These are phyloP conservation scores for Peniophora sp. DNA, from an alignment of 1,284 basidiomycete genomes.

Conservation along the genomic window DNA sequence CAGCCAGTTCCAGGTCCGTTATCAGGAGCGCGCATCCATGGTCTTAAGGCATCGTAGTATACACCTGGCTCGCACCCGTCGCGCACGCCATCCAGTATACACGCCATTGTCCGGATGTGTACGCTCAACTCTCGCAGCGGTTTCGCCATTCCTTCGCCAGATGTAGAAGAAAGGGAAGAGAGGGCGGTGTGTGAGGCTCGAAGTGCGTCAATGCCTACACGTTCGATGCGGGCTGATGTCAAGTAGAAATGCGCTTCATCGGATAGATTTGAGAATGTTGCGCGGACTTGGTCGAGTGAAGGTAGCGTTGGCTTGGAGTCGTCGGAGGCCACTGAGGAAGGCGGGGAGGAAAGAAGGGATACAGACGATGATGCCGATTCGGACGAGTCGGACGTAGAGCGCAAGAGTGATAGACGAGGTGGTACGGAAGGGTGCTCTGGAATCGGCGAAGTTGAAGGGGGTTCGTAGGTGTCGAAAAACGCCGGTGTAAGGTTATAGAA, in stretches of 20 bases:
- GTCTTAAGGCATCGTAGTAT: conserved; percentile 6
- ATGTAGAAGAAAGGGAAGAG: conserved; percentile 34
- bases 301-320: not conserved
- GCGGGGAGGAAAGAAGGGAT: too few relatives aligned
- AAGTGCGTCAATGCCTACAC: conserved; percentile 42
- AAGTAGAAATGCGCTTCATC: conserved; percentile 54
- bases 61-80: conserved; percentile 6
- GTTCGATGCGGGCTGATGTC: conserved; percentile 47
- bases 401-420: too few relatives aligned
- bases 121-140: conserved; percentile 28
- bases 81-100: conserved; percentile 35
- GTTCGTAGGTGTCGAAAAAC: too few relatives aligned
- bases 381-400: too few relatives aligned
- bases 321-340: too few relatives aligned
- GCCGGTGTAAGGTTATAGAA: conserved; percentile 40
- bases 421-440: too few relatives aligned
- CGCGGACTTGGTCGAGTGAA: conserved; percentile 14
- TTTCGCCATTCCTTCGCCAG: conserved; percentile 19
- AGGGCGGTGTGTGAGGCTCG: conserved; percentile 40
- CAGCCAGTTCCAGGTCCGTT: conserved; percentile 1
- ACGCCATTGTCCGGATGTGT: conserved; percentile 35
- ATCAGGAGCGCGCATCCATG: conserved; percentile 4
- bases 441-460: too few relatives aligned
- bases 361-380: too few relatives aligned
- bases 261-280: conserved; percentile 38